These are phyloP conservation scores for Brassica rapa DNA, from an alignment of 345 rosid species.

Conservation along the genomic window DNA sequence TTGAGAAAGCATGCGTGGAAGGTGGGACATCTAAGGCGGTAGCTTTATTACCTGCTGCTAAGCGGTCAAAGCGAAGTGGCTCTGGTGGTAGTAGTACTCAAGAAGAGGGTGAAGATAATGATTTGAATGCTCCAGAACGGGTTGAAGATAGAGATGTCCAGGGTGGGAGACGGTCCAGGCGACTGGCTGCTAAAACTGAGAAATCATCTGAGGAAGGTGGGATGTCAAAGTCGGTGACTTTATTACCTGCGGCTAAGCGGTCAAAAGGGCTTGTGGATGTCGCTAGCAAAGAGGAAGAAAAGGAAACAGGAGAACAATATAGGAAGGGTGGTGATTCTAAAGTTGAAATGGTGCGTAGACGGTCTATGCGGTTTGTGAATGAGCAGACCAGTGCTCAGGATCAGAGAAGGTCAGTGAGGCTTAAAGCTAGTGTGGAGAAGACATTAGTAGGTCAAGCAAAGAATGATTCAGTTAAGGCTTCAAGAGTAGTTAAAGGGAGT, in stretches of 20 bases:
- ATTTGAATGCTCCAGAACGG: background rate
- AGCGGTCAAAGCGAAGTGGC: background rate
- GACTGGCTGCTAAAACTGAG: background rate
- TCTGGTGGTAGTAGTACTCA: background rate
- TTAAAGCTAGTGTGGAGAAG: background rate
- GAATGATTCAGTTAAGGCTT: conserved; percentile 13
- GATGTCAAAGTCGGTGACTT: background rate
- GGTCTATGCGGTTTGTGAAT: conserved; percentile 1
- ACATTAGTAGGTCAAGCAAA: background rate
- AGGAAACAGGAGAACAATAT: background rate
- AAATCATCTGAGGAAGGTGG: background rate
- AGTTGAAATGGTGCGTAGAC: background rate
- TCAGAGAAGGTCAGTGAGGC: background rate
- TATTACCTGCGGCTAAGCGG: background rate
- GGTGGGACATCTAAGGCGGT: background rate
- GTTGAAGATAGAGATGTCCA: background rate
- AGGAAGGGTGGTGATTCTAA: background rate
- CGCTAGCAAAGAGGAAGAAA: background rate
- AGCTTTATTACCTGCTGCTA: background rate
- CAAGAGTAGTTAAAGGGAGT: conserved; percentile 17
- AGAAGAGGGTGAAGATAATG: background rate
- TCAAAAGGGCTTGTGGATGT: background rate
- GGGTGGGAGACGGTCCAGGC: conserved; percentile 4
- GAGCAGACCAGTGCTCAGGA: background rate
- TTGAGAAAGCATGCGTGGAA: background rate